phyloP scores from a whole-genome alignment of 345 rosid genomes.

The Erodium maritimum region DNA sequence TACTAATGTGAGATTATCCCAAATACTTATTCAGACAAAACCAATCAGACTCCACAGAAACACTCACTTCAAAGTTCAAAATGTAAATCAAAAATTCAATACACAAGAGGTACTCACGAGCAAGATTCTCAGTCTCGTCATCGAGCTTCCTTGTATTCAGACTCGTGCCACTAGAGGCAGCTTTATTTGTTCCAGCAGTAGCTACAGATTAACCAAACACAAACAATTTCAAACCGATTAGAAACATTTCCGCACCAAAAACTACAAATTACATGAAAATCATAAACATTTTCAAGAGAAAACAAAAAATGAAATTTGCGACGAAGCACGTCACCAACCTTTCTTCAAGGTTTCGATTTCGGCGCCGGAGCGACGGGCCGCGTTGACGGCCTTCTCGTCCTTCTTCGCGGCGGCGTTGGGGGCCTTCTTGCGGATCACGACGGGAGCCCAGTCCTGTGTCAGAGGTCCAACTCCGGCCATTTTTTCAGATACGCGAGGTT shows the following conservation, averaged over 20 bases:
- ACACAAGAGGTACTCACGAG: conserved; percentile 46
- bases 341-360: conserved; percentile 50
- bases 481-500: not conserved
- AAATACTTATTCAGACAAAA: too few species aligned
- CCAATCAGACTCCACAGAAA: too few species aligned
- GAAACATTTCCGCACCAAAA: too few species aligned
- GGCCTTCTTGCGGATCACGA: conserved; percentile 60
- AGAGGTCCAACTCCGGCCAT: conserved; percentile 66
- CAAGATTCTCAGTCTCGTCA: conserved; percentile 87
- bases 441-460: conserved; percentile 84
- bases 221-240: too few species aligned
- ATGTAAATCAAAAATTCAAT: too few species aligned
- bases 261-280: too few species aligned
- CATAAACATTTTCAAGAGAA: not conserved
- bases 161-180: conserved; percentile 85
- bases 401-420: conserved; percentile 57
- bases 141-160: conserved; percentile 89
- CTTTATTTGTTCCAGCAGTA: conserved; percentile 78
- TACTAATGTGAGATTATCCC: too few species aligned
- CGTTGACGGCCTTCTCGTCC: conserved; percentile 27
- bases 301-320: not conserved
- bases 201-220: conserved; percentile 27
- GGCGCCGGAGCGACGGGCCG: conserved; percentile 49
- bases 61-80: too few species aligned
- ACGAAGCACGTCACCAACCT: too few species aligned